Base-by-base conservation (phyloP, 306 rosid species). In the Astragalus membranaceus region DNA sequence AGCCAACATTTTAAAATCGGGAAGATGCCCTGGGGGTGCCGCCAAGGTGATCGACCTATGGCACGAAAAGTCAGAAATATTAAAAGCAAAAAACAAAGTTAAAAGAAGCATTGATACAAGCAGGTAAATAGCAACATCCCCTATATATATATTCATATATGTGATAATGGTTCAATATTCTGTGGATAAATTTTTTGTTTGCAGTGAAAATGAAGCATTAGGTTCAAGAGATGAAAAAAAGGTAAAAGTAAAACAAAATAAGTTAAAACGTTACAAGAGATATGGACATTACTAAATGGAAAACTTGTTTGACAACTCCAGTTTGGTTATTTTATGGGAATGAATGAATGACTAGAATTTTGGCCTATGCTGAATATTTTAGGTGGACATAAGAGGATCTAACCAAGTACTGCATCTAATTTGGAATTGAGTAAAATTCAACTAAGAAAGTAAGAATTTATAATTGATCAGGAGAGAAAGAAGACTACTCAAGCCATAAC, bases 1-100 rank as follows among this genome's bases (percentile, higher is more conserved):
- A 11, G 73, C 47, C 81, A 93, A 9, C 86, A 90, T 81, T 83
- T 88, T 88, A 68, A 93, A 66, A 80, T 90, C 94, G 37, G 96
- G 98, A 70, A 93, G 83, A 11, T 90, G 55, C 13, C 97, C 96
- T 1, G 94, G 94, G 49, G 80, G 63, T 62, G 97, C 87, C 9
- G 96, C 97, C 84, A 93, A 78, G 64, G 88, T 78, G 58, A 93
- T 88, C 64, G 98, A 90, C 98, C 98, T 90, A 78, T 49, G 62
- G 39, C 77, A 60, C 32, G 29, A 23, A 13, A 57, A 74, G 20
- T 36, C 10, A 52, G 70, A 65, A 47, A 62, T 62, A 13, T 55
- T 2, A 29, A 51, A 15, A 8, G 20, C 44, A 39, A 8, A 29
- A 10, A 82, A 57, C 15, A 14, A n/a, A 26, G 41, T 29, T 39